A percentile compares a stretch with the other conserved stretches of the same genome.
Evolutionary conservation across 805 yeast genomes (phyloP).

Genomic region (Lachancea waltii): DNA sequence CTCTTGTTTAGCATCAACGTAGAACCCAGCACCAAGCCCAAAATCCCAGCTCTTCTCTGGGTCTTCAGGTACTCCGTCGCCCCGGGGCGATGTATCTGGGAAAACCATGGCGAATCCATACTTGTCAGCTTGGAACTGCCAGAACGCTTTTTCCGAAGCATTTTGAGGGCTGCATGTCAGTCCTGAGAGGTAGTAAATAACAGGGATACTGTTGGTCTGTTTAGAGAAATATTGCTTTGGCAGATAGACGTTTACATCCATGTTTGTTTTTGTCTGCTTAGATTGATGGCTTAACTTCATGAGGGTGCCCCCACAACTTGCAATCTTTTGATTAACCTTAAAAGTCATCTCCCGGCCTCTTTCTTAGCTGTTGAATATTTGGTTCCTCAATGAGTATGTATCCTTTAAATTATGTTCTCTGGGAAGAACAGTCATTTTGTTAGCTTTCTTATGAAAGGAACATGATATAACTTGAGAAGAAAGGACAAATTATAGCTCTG

Average conservation of each 20-base stretch:
- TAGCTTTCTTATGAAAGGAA: no score
- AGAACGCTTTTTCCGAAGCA: constrained; percentile 87
- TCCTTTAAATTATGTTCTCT: no score
- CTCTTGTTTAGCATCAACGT: constrained; percentile 71
- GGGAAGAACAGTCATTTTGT: no score
- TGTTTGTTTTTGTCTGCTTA: constrained; percentile 51
- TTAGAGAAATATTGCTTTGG: constrained; percentile 47
- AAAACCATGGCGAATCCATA: constrained; percentile 83
- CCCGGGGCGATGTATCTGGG: constrained; percentile 97
- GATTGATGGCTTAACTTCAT: constrained; percentile 74
- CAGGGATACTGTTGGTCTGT: constrained; percentile 47
- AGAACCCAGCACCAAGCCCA: constrained; percentile 95
- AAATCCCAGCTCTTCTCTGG: constrained; percentile 62
- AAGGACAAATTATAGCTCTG: no score
- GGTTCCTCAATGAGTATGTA: no score
- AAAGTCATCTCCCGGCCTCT: constrained; percentile 32
- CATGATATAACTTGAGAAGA: no score
- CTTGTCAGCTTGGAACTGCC: constrained; percentile 73
- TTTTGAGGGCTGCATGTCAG: constrained; percentile 90
- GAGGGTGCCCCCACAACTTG: constrained; percentile 67
- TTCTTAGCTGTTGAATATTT: neutral
- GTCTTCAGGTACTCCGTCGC: constrained; percentile 73
- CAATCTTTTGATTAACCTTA: constrained; percentile 45
- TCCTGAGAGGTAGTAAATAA: constrained; percentile 76
- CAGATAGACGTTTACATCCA: constrained; percentile 79